Conservation (phyloP, 306 rosid species). For the Cicer judaicum region DNA sequence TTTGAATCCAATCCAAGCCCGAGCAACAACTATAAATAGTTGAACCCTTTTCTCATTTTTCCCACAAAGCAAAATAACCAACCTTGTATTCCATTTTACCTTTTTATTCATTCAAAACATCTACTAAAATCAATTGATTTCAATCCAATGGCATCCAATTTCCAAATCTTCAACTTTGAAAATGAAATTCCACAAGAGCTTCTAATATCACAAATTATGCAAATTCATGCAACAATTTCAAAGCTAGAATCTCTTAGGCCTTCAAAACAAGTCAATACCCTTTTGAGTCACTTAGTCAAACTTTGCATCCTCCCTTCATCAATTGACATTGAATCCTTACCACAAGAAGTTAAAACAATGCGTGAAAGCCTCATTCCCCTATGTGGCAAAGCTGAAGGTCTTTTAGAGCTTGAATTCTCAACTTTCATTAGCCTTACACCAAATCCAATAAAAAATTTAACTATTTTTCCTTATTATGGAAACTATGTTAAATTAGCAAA, state of each 20-base stretch:
- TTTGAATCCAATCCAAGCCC: slow-evolving; percentile 16
- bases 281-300: slow-evolving; percentile 65
- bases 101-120: background rate
- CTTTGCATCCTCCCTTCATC: slow-evolving; percentile 64
- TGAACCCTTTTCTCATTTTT: background rate
- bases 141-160: slow-evolving; percentile 58
- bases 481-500: slow-evolving; percentile 72
- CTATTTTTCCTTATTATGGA: slow-evolving; percentile 65
- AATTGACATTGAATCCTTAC: slow-evolving; percentile 56
- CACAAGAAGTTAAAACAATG: slow-evolving; percentile 55
- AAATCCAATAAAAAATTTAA: slow-evolving; percentile 58
- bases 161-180: slow-evolving; percentile 49
- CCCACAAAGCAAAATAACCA: slow-evolving; percentile 39
- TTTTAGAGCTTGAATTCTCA: slow-evolving; percentile 77
- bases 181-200: slow-evolving; percentile 54
- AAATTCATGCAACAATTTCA: slow-evolving; percentile 49
- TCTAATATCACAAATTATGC: slow-evolving; percentile 50
- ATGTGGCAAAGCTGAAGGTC: slow-evolving; percentile 66
- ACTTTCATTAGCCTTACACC: slow-evolving; percentile 55
- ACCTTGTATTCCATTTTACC: background rate
- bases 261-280: slow-evolving; percentile 71
- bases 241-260: slow-evolving; percentile 69
- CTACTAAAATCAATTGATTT: background rate
- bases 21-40: slow-evolving; percentile 54
- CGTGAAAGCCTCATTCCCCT: slow-evolving; percentile 66